Base-by-base conservation (phyloP, 1,284 basidiomycete species). In the Leccinum pachyderme region DNA sequence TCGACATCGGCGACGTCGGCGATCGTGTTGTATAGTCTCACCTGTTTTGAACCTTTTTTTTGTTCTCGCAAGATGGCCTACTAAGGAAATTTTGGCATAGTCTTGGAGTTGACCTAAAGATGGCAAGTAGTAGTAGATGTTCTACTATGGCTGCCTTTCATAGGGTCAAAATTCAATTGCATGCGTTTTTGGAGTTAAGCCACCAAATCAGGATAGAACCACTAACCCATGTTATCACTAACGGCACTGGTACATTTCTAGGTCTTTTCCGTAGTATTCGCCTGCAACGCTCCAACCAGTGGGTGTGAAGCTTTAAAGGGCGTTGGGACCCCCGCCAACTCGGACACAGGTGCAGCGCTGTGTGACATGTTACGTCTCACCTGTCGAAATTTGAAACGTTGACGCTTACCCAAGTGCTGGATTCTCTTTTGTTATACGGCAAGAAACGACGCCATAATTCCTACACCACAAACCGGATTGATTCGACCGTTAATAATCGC, bases 401-500 rank as follows among this genome's bases (percentile, higher is more conserved):
- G 18, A 43, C 22, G 7, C 4, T 46, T 46, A 46, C 27, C 33
- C 22, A 22, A 37, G 27, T 9, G 22, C 25, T 15, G 33, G 12
- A 35, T 35, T 28, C 32, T 35, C 31, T 28, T 47, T 31, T 47
- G 45, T 31, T 29, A 37, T 32, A 47, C 7, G 22, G 29, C 39
- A 22, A 12, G n/a, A 53, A 41, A 47, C 33, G 29, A 32, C 33
- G 3, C n/a, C 18, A 8, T 43, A 47, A 11, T 33, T 22, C 31
- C 35, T 28, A 29, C 13, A 24, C 46, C 32, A 18, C 22, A 7
- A 43, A n/a, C 32, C 48, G 45, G 28, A 37, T 43, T 32, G 28
- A n/a, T 51, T 49, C 45, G 15, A 46, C 35, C n/a, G 9, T 45
- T 45, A 27, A 45, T 25, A 24, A 49, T 47, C 49, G 47, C 47